These are phyloP conservation scores for Pseudocercospora macadamiae DNA, from an alignment of 2,329 filamentous ascomycete species.

Conservation along the genomic window DNA sequence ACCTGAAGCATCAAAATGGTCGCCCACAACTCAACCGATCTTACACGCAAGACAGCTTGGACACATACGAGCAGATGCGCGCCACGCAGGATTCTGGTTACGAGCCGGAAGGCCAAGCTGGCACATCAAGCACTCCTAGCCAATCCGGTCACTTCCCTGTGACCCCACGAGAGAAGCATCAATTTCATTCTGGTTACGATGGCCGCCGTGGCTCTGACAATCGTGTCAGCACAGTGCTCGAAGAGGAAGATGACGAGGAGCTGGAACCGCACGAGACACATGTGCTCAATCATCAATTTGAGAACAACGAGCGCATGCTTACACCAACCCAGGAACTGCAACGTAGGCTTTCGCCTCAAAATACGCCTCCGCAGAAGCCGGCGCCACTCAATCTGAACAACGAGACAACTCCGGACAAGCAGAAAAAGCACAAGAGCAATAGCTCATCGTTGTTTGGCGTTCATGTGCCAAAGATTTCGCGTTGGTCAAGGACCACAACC, in stretches of 20 bases:
- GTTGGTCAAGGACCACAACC: conserved; percentile 95
- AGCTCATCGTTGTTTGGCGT: conserved; percentile 71
- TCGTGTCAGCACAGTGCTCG: conserved; percentile 86
- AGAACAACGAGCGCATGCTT: conserved; percentile 62
- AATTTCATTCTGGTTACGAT: conserved; percentile 55
- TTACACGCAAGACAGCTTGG: conserved; percentile 52
- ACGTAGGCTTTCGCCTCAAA: conserved; percentile 38
- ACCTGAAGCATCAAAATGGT: conserved; percentile 45
- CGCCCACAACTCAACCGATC: conserved; percentile 31
- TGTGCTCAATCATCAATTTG: conserved; percentile 58
- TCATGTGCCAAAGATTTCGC: conserved; percentile 77
- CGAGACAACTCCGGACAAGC: conserved; percentile 74
- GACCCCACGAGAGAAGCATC: conserved; percentile 36
- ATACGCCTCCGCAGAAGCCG: conserved; percentile 59
- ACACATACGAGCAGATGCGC: conserved; percentile 71
- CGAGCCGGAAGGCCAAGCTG: conserved; percentile 79
- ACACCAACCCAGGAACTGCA: conserved; percentile 62
- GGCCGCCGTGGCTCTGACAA: conserved; percentile 66
- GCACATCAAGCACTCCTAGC: conserved; percentile 72
- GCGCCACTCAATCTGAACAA: conserved; percentile 36
- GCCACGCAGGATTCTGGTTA: conserved; percentile 74
- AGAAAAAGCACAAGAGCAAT: conserved; percentile 85
- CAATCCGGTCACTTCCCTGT: conserved; percentile 71
- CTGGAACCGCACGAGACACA: conserved; percentile 62
- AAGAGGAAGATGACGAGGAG: conserved; percentile 82